Conservation (phyloP, 768 basidiomycete genomes). For the Serendipita vermifera region DNA sequence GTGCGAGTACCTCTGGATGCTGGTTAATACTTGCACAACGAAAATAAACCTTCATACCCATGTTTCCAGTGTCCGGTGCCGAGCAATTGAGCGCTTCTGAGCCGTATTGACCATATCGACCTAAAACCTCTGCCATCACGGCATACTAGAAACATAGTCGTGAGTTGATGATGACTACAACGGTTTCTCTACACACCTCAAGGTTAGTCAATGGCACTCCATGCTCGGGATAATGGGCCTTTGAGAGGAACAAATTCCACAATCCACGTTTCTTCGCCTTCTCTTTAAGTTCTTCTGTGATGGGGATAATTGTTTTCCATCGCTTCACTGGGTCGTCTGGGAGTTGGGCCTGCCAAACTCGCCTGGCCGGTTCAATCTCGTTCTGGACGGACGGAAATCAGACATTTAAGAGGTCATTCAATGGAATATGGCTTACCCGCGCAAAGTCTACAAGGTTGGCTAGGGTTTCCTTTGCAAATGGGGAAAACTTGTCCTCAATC, state of each 20-base stretch:
- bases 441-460: slow-evolving; percentile 74
- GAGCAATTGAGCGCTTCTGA: slow-evolving; percentile 87
- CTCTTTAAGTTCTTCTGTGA: slow-evolving; percentile 72
- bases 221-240: slow-evolving; percentile 77
- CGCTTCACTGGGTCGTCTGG: slow-evolving; percentile 58
- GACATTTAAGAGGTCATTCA: slow-evolving; percentile 1
- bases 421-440: slow-evolving; percentile 38
- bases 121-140: slow-evolving; percentile 93
- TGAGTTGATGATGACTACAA: neutral
- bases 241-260: slow-evolving; percentile 96
- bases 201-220: slow-evolving; percentile 88
- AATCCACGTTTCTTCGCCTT: slow-evolving; percentile 81
- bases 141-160: slow-evolving; percentile 50
- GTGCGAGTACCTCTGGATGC: slow-evolving; percentile 78
- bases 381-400: slow-evolving; percentile 38
- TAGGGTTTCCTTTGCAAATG: slow-evolving; percentile 75
- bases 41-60: slow-evolving; percentile 44
- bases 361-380: slow-evolving; percentile 71
- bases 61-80: slow-evolving; percentile 95
- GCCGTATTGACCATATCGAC: slow-evolving; percentile 66
- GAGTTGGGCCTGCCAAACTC: slow-evolving; percentile 67
- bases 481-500: slow-evolving; percentile 89
- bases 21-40: slow-evolving; percentile 5
- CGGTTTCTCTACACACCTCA: slow-evolving; percentile 43
- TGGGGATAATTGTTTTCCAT: slow-evolving; percentile 74